phyloP scores from a whole-genome alignment of 106 monocot genomes.

The Dendrobium huoshanense region DNA sequence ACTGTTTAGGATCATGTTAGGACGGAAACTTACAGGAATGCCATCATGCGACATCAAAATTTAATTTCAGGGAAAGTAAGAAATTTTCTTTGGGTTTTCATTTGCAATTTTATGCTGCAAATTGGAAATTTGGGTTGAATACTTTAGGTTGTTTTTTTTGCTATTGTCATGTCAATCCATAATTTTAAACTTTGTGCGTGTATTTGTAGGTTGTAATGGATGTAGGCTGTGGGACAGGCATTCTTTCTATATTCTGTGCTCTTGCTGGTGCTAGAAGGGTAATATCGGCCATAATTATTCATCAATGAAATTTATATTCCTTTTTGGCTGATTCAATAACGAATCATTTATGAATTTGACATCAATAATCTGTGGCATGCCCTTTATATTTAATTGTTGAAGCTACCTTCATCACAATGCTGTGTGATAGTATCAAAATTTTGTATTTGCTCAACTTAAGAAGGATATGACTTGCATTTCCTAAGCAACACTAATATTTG shows the following conservation, averaged over 20 bases:
- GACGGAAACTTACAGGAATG: conserved; percentile 72
- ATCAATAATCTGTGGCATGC: neutral
- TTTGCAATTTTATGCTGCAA: neutral
- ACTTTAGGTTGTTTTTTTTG: neutral
- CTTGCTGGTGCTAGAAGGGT: conserved; percentile 83
- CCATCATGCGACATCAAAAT: conserved; percentile 80
- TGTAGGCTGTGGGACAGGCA: conserved; percentile 91
- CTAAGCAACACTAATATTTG: neutral
- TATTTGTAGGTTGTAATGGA: conserved; percentile 80
- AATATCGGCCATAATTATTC: conserved; percentile 11
- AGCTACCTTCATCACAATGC: neutral
- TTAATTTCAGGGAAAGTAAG: conserved; percentile 79
- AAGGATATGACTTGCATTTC: too few species aligned
- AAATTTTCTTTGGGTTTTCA: neutral
- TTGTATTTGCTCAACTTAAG: too few species aligned
- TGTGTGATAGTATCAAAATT: too few species aligned
- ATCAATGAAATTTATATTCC: neutral
- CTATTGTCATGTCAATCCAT: neutral
- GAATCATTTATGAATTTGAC: neutral
- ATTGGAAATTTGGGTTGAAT: neutral
- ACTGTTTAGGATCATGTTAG: conserved; percentile 67
- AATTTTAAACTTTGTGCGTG: neutral
- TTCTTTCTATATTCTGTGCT: conserved; percentile 89
- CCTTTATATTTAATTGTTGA: neutral
- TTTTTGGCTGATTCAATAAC: neutral